Conservation (phyloP, 345 rosid genomes). For the Gossypium herbaceum region DNA sequence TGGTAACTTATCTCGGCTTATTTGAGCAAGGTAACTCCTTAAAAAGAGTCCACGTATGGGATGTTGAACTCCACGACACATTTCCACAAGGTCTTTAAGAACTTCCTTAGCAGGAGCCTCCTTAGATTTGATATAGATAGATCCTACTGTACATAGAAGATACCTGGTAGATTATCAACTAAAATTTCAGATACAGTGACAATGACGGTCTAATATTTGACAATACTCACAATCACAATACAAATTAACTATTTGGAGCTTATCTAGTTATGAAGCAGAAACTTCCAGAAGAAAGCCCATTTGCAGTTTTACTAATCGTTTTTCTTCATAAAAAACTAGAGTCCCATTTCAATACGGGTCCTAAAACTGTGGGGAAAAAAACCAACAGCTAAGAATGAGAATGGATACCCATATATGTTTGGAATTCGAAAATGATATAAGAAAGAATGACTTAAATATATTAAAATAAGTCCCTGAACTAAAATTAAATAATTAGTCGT, state of each 20-base stretch:
- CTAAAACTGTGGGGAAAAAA: not conserved
- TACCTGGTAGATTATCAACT: constrained; percentile 46
- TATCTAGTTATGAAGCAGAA: not conserved
- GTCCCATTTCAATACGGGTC: not conserved
- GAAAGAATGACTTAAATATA: not conserved
- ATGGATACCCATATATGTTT: not conserved
- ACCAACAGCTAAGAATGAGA: not conserved
- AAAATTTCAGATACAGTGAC: constrained; percentile 7
- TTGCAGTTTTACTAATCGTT: not conserved
- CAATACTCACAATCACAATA: not conserved
- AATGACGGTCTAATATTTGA: not conserved
- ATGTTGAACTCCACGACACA: constrained; percentile 92
- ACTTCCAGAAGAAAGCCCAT: not conserved
- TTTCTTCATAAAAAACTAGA: not conserved
- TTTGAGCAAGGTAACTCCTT: constrained; percentile 89
- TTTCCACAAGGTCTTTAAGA: constrained; percentile 85
- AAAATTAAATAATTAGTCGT: not conserved
- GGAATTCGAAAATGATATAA: not conserved
- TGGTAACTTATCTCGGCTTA: constrained; percentile 82
- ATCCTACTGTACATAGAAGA: constrained; percentile 85
- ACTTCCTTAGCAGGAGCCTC: constrained; percentile 82
- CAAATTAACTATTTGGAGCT: not conserved
- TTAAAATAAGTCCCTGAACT: not conserved
- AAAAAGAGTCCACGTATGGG: constrained; percentile 85
- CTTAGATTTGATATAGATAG: constrained; percentile 81